Base-by-base conservation (phyloP, 176 grass and related monocot species). In the Tillandsia leiboldiana region DNA sequence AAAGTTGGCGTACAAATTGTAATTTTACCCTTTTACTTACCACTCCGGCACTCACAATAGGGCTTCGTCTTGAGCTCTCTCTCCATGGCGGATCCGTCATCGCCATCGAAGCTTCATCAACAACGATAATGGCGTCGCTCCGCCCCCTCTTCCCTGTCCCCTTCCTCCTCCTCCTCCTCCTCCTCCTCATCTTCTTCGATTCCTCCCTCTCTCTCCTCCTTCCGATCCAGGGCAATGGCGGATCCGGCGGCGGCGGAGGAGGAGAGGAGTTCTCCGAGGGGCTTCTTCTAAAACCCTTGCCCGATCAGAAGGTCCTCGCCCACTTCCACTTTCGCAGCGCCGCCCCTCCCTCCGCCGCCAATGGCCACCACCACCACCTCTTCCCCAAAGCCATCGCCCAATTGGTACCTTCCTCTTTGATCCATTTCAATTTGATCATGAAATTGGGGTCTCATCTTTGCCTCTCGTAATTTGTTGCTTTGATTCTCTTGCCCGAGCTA, bases 311-410 rank as follows among this genome's bases (percentile, higher is more conserved):
- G 76, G 87, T 82, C 48, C 84, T 87, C 8, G 89, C 84, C 8
- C 94, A 97, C 73, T 97, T 97, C 79, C 80, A 93, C 76, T 93
- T 99, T 79, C 80, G 81, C 73, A 87, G 77, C 77, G 75, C 79
- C 20, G 68, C 94, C 18, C 70, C 82, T 23, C 82, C 85, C 51
- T 79, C 87, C 50, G 48, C 51, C 11, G 50, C 71, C 65, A 74
- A 51, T 26, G 85, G 82, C 18, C 64, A 61, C 48, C 89, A 93
- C 78, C 84, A 93, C 64, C 84, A 88, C 76, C 23, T 93, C 74
- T 93, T 99, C 72, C 89, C 94, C 49, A 93, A 93, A 76, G 90
- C 89, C 66, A 90, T 99, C 69, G 80, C 94, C 51, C 89, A 99
- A 76, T 69, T 99, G 82, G 89, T 99, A 81, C 50, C 50, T 53